Evolutionary conservation across 495 filamentous ascomycete species (phyloP).

Genomic region (Aspergillus olivimuriae): DNA sequence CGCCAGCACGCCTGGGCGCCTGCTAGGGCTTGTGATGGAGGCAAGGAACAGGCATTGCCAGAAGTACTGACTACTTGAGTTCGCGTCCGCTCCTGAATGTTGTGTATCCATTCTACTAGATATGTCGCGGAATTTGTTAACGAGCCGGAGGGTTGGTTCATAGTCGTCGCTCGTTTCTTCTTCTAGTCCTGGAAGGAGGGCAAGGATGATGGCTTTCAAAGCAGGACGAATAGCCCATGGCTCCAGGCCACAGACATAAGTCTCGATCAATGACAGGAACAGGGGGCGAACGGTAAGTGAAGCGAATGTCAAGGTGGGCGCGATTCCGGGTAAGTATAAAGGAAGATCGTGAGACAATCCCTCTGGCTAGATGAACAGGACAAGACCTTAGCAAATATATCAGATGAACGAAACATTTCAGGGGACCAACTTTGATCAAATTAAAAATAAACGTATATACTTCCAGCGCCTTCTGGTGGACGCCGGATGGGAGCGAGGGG

Average conservation of each 20-base stretch:
- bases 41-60: conserved; percentile 98
- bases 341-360: conserved; percentile 73
- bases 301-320: conserved; percentile 84
- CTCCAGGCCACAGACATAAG: conserved; percentile 66
- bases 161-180: conserved; percentile 97
- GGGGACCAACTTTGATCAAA: conserved; percentile 26
- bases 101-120: conserved; percentile 46
- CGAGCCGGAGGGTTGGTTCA: conserved; percentile 70
- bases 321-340: conserved; percentile 83
- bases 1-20: conserved; percentile 79
- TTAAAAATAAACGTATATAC: conserved; percentile 85
- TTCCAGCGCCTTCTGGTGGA: conserved; percentile 97
- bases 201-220: conserved; percentile 79
- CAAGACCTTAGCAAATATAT: conserved; percentile 8
- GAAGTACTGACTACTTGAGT: conserved; percentile 75
- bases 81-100: conserved; percentile 41
- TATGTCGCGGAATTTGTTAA: conserved; percentile 70
- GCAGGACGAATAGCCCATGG: conserved; percentile 69
- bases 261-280: conserved; percentile 79
- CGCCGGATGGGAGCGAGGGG: conserved; percentile 85
- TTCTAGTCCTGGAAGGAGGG: conserved; percentile 84
- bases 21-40: conserved; percentile 76
- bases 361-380: conserved; percentile 41
- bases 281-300: conserved; percentile 80
- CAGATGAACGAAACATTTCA: not conserved